Evolutionary conservation across 2,329 filamentous ascomycete genomes (phyloP), one percentile per base, ranked within the genome.

Genomic region (Pseudogymnoascus sp.): DNA sequence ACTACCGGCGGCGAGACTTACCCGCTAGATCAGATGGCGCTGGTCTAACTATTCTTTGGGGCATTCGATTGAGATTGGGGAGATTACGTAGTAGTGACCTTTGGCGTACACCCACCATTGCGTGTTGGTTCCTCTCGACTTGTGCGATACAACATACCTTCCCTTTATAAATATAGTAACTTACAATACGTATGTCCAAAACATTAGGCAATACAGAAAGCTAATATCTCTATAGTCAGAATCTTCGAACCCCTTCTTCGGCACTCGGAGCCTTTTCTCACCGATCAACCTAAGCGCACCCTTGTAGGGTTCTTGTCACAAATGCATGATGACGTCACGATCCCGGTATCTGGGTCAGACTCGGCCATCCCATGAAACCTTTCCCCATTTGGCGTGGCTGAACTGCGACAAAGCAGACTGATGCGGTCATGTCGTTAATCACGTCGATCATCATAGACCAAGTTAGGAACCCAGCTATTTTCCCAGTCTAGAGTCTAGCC

Each of bases 371-470:
- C 16, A 56, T 34, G 50, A 36, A 56, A 56, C 50, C 50, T 56
- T 56, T 36, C 50, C 50, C 11, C 5, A 21, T 56, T 3, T 4
- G 5, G 50, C 11, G 28, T 56, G 50, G 50, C 50, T 56, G 46
- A 18, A 53, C 25, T 18, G 46, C 25, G 46, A 10, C 46, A 53
- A 53, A 31, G 11, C 46, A 34, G 25, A 34, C 28, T 56, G 50
- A 56, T 56, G 50, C 50, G 50, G 50, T 56, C 50, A 56, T 56
- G 50, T 34, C 25, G 28, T 56, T 21, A 56, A 56, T 56, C 50
- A 14, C 28, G 50, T 14, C 28, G 28, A 56, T 36, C 50, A 56
- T 56, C 50, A 56, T 56, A 21, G 50, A 36, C 50, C 50, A 56
- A 53, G 50, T 36, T 56, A 21, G 28, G 50, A 56, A 36, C 50